These are phyloP conservation scores for Magnaporthiopsis incrustans DNA, from an alignment of 2,329 filamentous ascomycete species.

Conservation along the genomic window DNA sequence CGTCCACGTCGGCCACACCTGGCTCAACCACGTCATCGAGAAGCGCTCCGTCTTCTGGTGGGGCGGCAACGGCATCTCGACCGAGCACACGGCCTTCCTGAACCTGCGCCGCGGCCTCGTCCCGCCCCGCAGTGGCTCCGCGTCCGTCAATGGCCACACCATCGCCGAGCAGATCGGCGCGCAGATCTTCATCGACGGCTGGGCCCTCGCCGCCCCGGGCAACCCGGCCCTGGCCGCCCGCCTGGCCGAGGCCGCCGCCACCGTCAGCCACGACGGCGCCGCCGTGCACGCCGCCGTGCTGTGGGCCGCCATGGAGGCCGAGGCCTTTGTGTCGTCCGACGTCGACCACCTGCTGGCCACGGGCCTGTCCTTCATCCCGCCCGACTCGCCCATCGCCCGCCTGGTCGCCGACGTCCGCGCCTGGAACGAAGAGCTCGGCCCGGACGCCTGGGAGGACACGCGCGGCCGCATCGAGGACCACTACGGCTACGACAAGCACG, in stretches of 20 bases:
- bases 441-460: constrained; percentile 22
- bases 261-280: constrained; percentile 30
- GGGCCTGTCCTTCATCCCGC: constrained; percentile 20
- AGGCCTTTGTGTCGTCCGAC: constrained; percentile 25
- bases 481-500: constrained; percentile 25
- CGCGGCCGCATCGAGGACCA: constrained; percentile 25
- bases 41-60: constrained; percentile 27
- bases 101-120: constrained; percentile 28
- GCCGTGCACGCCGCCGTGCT: constrained; percentile 27
- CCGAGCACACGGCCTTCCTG: constrained; percentile 29
- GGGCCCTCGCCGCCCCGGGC: constrained; percentile 24
- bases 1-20: constrained; percentile 20
- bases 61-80: constrained; percentile 28
- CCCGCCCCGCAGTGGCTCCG: constrained; percentile 23
- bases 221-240: constrained; percentile 22
- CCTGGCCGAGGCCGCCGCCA: constrained; percentile 23
- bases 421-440: constrained; percentile 19
- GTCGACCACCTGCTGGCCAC: constrained; percentile 24
- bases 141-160: constrained; percentile 20
- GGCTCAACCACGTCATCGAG: constrained; percentile 25
- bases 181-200: constrained; percentile 31
- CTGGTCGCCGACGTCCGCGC: constrained; percentile 22
- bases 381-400: constrained; percentile 19
- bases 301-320: constrained; percentile 31
- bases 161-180: constrained; percentile 29